A percentile compares a stretch with the other conserved stretches of the same genome.
phyloP scores from a whole-genome alignment of 176 grass and related monocot genomes.

The Poa pratensis region DNA sequence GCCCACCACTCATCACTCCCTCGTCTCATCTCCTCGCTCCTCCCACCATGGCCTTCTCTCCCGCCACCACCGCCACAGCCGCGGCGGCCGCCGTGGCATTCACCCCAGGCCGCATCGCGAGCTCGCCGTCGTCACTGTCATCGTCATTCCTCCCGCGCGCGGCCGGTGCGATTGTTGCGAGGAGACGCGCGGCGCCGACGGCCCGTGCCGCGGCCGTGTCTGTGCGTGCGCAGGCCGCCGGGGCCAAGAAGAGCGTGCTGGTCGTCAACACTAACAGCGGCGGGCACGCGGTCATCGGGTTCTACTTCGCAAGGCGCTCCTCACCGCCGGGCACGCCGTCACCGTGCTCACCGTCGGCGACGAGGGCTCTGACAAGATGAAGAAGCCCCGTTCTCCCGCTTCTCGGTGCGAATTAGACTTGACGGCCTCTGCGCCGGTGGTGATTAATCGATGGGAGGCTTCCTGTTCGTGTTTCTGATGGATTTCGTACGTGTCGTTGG shows the following conservation, averaged over 20 bases:
- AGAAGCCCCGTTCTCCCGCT: slow-evolving; percentile 90
- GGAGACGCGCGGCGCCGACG: not conserved
- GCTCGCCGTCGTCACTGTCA: not conserved
- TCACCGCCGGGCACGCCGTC: slow-evolving; percentile 69
- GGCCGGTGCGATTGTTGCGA: not conserved
- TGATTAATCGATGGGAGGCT: too few species aligned
- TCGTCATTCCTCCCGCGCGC: slow-evolving; percentile 17
- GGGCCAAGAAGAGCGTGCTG: slow-evolving; percentile 72
- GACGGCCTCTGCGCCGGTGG: not conserved
- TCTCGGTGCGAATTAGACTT: slow-evolving; percentile 54
- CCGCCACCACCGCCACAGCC: not conserved
- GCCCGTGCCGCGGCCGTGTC: not conserved
- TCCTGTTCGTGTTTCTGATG: not conserved
- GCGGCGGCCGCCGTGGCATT: not conserved
- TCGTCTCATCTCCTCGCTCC: slow-evolving; percentile 3
- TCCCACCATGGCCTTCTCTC: slow-evolving; percentile 38
- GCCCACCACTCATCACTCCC: slow-evolving; percentile 41
- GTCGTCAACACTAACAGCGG: slow-evolving; percentile 81
- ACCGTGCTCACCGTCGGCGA: slow-evolving; percentile 93
- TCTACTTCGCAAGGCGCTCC: slow-evolving; percentile 79
- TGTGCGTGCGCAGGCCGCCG: slow-evolving; percentile 39
- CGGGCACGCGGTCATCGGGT: slow-evolving; percentile 90
- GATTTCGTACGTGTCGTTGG: not conserved
- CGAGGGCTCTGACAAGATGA: slow-evolving; percentile 90
- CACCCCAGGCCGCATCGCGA: not conserved